phyloP scores from a whole-genome alignment of 441 rosid species.

The Eruca vesicaria region DNA sequence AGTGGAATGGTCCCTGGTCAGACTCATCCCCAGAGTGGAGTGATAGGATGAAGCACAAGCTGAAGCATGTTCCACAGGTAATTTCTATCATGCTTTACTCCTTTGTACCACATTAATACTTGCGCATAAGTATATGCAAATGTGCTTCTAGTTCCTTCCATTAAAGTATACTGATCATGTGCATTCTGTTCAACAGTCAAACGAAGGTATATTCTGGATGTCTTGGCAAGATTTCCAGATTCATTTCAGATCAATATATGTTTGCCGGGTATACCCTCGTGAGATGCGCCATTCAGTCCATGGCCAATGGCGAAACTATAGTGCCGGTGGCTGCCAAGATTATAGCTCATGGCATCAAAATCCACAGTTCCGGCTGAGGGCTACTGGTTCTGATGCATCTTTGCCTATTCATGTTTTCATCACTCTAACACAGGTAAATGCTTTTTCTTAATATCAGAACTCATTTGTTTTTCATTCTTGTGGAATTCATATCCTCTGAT shows the following conservation, averaged over 20 bases:
- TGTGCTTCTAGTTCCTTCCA: not conserved
- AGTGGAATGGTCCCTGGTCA: constrained; percentile 99
- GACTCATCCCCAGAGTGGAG: constrained; percentile 98
- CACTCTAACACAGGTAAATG: constrained; percentile 91
- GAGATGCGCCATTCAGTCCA: constrained; percentile 99
- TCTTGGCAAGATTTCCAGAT: constrained; percentile 99
- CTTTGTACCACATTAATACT: too few species aligned
- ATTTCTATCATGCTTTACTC: constrained; percentile 16
- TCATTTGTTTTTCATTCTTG: not conserved
- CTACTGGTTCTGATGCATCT: constrained; percentile 90
- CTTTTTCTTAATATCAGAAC: not conserved
- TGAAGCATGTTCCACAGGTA: constrained; percentile 95
- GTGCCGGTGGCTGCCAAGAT: constrained; percentile 99
- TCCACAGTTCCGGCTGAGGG: constrained; percentile 96
- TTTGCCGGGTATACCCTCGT: constrained; percentile 95
- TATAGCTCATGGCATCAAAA: constrained; percentile 99
- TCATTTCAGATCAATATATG: constrained; percentile 98
- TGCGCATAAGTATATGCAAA: too few species aligned
- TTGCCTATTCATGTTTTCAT: constrained; percentile 92
- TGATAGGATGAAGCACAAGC: constrained; percentile 97
- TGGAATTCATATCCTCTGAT: not conserved
- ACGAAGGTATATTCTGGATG: constrained; percentile 99
- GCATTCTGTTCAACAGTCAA: constrained; percentile 63
- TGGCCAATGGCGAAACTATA: constrained; percentile 96
- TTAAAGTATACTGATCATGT: not conserved